These are phyloP conservation scores for Yarrowia sp. DNA, from an alignment of 805 yeast genomes.

Conservation along the genomic window DNA sequence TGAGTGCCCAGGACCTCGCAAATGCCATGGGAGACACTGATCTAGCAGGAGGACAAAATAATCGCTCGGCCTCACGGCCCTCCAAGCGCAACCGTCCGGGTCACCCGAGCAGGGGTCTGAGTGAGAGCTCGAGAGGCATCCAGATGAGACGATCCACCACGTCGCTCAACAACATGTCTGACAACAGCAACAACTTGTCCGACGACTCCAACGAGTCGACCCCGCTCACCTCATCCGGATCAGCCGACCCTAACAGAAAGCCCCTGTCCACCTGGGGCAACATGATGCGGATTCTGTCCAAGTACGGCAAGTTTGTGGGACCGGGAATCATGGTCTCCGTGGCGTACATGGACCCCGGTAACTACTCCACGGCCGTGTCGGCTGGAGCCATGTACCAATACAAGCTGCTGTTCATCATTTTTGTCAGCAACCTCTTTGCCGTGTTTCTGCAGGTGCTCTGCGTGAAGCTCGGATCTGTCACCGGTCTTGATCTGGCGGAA, in stretches of 20 bases:
- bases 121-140: constrained; percentile 17
- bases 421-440: constrained; percentile 83
- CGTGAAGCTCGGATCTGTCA: constrained; percentile 84
- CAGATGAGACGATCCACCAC: constrained; percentile 25
- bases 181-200: neutral
- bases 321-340: constrained; percentile 90
- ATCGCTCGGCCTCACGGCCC: constrained; percentile 20
- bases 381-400: constrained; percentile 85
- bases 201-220: constrained; percentile 32
- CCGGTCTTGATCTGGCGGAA: constrained; percentile 87
- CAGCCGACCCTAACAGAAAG: constrained; percentile 23
- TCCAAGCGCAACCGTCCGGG: neutral
- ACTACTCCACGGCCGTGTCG: constrained; percentile 86
- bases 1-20: constrained; percentile 26
- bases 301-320: constrained; percentile 75
- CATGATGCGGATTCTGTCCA: constrained; percentile 50
- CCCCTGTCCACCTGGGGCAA: constrained; percentile 25
- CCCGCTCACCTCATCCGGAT: constrained; percentile 32
- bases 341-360: constrained; percentile 94
- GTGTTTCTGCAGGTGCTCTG: constrained; percentile 82
- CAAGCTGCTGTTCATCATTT: constrained; percentile 71
- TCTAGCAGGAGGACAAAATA: constrained; percentile 16
- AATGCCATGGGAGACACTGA: constrained; percentile 29
- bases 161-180: constrained; percentile 5
- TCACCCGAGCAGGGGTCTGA: constrained; percentile 19